phyloP scores from a whole-genome alignment of 768 basidiomycete species.

The Calvatia gigantea region DNA sequence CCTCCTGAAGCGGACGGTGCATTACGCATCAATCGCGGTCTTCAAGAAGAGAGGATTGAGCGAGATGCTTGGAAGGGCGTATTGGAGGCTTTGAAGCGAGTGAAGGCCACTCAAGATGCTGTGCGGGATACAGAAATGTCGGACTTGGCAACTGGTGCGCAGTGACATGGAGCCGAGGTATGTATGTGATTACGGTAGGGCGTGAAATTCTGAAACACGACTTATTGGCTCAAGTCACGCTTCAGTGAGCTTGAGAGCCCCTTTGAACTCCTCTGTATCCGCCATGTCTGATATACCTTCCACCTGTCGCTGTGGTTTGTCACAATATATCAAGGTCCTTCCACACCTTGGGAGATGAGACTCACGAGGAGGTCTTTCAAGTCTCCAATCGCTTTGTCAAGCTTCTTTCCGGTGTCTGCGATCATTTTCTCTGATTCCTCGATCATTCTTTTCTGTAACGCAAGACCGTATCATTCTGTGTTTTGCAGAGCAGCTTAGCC shows the following conservation, averaged over 20 bases:
- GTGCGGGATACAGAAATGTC: conserved; percentile 15
- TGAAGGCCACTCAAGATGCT: conserved; percentile 44
- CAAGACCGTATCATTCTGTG: not conserved
- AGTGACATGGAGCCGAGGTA: not conserved
- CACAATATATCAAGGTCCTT: not conserved
- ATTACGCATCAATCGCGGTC: conserved; percentile 47
- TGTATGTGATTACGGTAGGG: not conserved
- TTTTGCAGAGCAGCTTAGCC: not conserved
- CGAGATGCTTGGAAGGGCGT: conserved; percentile 78
- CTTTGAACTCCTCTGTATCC: conserved; percentile 41
- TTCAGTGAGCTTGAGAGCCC: conserved; percentile 40
- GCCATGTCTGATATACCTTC: conserved; percentile 39
- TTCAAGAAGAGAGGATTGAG: conserved; percentile 76
- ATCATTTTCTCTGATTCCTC: conserved; percentile 86
- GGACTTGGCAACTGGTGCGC: not conserved
- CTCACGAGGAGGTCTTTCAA: conserved; percentile 67
- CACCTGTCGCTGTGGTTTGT: conserved; percentile 24
- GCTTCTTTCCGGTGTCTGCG: conserved; percentile 54
- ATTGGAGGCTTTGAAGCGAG: conserved; percentile 58
- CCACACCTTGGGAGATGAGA: conserved; percentile 17
- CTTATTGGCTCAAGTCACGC: not conserved
- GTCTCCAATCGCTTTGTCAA: conserved; percentile 61
- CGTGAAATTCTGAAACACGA: not conserved
- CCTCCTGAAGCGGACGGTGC: conserved; percentile 38
- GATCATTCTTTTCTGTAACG: conserved; percentile 53